These are phyloP conservation scores for Pistacia vera DNA, from an alignment of 345 rosid species.

Conservation along the genomic window DNA sequence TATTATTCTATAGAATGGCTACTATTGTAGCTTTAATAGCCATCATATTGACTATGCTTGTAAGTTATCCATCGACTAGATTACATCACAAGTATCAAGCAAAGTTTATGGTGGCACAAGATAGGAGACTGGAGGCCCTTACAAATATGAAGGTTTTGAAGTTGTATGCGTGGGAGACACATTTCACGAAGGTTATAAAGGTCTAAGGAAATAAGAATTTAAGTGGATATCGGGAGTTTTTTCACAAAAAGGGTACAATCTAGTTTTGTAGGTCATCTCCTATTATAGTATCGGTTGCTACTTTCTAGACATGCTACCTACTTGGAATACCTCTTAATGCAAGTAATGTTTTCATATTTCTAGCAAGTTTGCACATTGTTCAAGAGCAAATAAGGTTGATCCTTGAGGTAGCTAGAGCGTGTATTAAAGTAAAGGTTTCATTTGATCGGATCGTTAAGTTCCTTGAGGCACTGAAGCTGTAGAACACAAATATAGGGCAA, in stretches of 20 bases:
- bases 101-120: conserved; percentile 45
- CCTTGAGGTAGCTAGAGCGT: conserved; percentile 44
- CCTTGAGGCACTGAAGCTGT: conserved; percentile 50
- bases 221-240: conserved; percentile 31
- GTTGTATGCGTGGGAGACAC: conserved; percentile 63
- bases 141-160: conserved; percentile 55
- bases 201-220: conserved; percentile 43
- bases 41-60: conserved; percentile 28
- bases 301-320: conserved; percentile 54
- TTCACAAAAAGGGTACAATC: conserved; percentile 31
- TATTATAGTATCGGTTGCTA: conserved; percentile 35
- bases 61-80: conserved; percentile 42
- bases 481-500: conserved; percentile 26
- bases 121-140: conserved; percentile 49
- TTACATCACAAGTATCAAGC: conserved; percentile 41
- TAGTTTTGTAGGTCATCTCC: conserved; percentile 52
- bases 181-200: conserved; percentile 44
- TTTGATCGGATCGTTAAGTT: conserved; percentile 40
- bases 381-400: conserved; percentile 52
- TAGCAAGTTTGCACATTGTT: conserved; percentile 47
- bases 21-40: conserved; percentile 40
- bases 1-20: conserved; percentile 47
- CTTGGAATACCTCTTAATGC: conserved; percentile 46
- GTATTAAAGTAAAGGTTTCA: conserved; percentile 58
- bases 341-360: conserved; percentile 45